Conservation (phyloP, 345 rosid genomes). For the Moricandia moricandioides region DNA sequence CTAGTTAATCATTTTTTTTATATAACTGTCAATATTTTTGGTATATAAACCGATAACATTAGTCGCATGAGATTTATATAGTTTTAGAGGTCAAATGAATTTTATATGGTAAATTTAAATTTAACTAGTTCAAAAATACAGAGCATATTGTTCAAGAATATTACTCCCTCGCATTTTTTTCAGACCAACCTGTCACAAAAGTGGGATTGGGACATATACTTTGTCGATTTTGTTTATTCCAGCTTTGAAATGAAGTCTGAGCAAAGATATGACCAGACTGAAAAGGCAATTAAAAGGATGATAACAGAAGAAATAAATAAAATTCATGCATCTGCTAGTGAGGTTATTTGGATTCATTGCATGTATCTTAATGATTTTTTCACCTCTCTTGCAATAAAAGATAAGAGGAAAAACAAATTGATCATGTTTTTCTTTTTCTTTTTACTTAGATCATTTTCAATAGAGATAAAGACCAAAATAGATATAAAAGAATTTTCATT, state of each 20-base stretch:
- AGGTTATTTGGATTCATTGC: neutral
- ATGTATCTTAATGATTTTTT: conserved; percentile 17
- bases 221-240: neutral
- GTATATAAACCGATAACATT: neutral
- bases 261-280: conserved; percentile 25
- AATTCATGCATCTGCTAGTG: conserved; percentile 29
- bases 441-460: too few relatives aligned
- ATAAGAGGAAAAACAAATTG: neutral
- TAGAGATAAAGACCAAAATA: too few relatives aligned
- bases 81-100: neutral
- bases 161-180: neutral
- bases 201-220: neutral
- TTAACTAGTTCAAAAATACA: neutral
- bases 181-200: neutral
- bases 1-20: neutral
- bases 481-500: too few relatives aligned
- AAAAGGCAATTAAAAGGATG: conserved; percentile 12
- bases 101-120: neutral
- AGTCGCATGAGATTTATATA: neutral
- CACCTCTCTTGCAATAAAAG: conserved; percentile 15
- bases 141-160: neutral
- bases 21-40: neutral
- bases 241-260: conserved; percentile 17
- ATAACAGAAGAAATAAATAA: conserved; percentile 12
- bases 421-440: neutral